Evolutionary conservation across 805 yeast genomes (phyloP).

Genomic region (Hanseniaspora jakobsenii): DNA sequence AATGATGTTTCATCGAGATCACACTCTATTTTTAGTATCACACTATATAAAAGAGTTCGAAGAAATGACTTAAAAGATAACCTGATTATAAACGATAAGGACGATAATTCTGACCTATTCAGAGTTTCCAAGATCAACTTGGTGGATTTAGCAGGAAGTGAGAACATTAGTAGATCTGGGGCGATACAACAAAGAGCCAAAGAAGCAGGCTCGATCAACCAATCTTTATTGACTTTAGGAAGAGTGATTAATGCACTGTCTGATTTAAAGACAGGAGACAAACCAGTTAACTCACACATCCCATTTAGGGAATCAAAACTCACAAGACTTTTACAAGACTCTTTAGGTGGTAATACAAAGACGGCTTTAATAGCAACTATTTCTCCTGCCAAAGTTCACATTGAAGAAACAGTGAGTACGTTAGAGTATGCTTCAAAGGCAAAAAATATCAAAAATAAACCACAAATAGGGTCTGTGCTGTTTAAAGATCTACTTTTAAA

Average conservation of each 20-base stretch:
- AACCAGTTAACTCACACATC: conserved; percentile 36
- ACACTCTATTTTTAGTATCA: conserved; percentile 62
- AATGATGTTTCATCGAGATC: conserved; percentile 65
- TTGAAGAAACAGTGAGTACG: conserved; percentile 77
- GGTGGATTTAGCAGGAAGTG: conserved; percentile 93
- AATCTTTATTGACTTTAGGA: conserved; percentile 75
- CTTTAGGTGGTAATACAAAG: conserved; percentile 78
- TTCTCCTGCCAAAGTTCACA: conserved; percentile 64
- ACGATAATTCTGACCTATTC: conserved; percentile 35
- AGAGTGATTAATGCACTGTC: conserved; percentile 70
- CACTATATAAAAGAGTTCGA: conserved; percentile 35
- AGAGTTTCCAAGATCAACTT: conserved; percentile 64
- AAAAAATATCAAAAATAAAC: conserved; percentile 61
- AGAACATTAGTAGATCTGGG: conserved; percentile 78
- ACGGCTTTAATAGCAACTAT: conserved; percentile 80
- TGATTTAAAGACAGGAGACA: conserved; percentile 34
- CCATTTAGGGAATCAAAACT: conserved; percentile 79
- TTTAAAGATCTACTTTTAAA: conserved; percentile 40
- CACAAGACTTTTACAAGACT: conserved; percentile 63
- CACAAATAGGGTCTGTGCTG: conserved; percentile 51
- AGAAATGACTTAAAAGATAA: conserved; percentile 2
- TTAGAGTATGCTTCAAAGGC: conserved; percentile 82
- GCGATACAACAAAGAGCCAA: conserved; percentile 76
- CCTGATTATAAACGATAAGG: conserved; percentile 16
- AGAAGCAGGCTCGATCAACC: conserved; percentile 90